Conservation (phyloP, 2,329 filamentous ascomycete genomes). For the Elsinoe ampelina region DNA sequence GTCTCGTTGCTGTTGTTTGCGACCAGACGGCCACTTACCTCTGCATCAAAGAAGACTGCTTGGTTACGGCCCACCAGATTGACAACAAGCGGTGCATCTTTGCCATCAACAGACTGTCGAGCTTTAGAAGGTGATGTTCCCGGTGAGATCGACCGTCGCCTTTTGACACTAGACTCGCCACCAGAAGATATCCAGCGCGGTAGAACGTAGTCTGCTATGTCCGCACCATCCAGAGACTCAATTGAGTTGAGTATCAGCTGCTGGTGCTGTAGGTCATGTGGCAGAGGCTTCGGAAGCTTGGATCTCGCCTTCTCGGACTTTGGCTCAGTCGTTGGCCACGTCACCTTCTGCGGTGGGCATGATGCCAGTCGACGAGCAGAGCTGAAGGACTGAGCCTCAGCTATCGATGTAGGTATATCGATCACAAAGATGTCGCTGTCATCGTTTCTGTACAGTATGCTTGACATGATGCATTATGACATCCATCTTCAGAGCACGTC, state of each 20-base stretch:
- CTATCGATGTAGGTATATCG: conserved; percentile 62
- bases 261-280: conserved; percentile 29
- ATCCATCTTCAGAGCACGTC: too few species aligned
- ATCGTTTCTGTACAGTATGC: conserved; percentile 46
- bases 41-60: too few species aligned
- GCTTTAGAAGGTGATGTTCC: too few species aligned
- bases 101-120: too few species aligned
- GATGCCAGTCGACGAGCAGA: conserved; percentile 32
- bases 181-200: background rate
- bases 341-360: conserved; percentile 33
- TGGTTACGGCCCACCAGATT: too few species aligned
- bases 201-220: conserved; percentile 3
- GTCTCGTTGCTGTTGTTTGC: background rate
- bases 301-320: conserved; percentile 39
- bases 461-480: background rate
- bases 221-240: conserved; percentile 22
- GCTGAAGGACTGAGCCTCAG: conserved; percentile 49
- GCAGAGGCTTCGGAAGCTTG: conserved; percentile 27
- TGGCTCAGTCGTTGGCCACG: conserved; percentile 49
- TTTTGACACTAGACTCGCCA: background rate
- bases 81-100: too few species aligned
- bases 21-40: background rate
- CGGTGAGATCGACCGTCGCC: background rate
- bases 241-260: conserved; percentile 33
- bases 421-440: conserved; percentile 47